Evolutionary conservation across 1,284 basidiomycete species (phyloP).

Genomic region (Phellinidium pouzarii): DNA sequence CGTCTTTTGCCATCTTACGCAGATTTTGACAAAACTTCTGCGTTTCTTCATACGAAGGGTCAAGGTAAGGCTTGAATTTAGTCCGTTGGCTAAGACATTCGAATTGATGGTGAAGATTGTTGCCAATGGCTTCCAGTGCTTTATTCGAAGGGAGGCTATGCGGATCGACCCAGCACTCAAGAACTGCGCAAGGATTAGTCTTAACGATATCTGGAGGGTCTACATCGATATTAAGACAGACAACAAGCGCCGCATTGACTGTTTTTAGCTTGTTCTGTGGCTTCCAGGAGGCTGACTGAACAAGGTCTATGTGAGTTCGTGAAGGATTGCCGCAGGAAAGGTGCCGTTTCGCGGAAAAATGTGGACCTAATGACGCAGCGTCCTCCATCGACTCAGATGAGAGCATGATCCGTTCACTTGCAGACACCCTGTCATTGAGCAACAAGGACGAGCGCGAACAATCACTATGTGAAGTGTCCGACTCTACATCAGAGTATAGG

Average conservation of each 20-base stretch:
- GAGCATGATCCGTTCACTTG: conserved; percentile 13
- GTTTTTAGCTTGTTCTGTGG: conserved; percentile 84
- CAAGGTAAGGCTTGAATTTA: conserved; percentile 86
- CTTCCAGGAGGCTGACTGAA: conserved; percentile 72
- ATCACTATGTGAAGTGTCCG: conserved; percentile 1
- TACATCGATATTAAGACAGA: conserved; percentile 96
- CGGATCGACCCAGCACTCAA: conserved; percentile 98
- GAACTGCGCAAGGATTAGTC: conserved; percentile 90
- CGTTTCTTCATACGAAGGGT: conserved; percentile 93
- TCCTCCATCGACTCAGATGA: conserved; percentile 22
- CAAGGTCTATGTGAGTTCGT: conserved; percentile 55
- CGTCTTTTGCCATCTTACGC: conserved; percentile 87
- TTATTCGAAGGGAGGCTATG: conserved; percentile 83
- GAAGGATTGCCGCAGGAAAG: conserved; percentile 82
- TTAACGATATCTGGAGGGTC: conserved; percentile 98
- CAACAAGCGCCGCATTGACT: conserved; percentile 85
- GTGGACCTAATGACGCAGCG: conserved; percentile 22
- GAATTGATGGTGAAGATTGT: conserved; percentile 93
- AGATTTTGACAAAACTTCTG: conserved; percentile 84
- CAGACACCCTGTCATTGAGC: conserved; percentile 13
- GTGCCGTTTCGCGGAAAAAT: conserved; percentile 82
- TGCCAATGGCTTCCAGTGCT: conserved; percentile 84
- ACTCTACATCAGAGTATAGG: conserved; percentile 11
- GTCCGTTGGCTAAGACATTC: conserved; percentile 91
- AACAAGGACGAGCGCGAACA: conserved; percentile 7